phyloP scores from a whole-genome alignment of 2,329 filamentous ascomycete genomes.

The Anthostomella pinea region DNA sequence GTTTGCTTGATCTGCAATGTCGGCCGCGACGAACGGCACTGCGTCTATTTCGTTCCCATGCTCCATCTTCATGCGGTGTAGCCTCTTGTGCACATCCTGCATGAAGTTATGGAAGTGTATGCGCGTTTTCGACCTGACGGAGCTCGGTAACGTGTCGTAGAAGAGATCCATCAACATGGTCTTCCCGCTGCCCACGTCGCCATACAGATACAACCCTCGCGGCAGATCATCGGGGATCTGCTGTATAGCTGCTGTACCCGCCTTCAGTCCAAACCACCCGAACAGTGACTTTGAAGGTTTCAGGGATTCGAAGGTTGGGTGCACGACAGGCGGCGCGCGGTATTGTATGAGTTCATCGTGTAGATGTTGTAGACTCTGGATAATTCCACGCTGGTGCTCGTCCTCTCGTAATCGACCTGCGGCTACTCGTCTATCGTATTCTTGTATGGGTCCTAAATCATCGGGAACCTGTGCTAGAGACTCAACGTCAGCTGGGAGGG shows the following conservation, averaged over 20 bases:
- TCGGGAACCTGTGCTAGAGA: slow-evolving; percentile 24
- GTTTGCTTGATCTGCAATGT: slow-evolving; percentile 79
- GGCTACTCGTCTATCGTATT: slow-evolving; percentile 82
- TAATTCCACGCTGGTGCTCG: slow-evolving; percentile 87
- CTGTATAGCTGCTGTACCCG: slow-evolving; percentile 38
- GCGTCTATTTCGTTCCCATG: slow-evolving; percentile 88
- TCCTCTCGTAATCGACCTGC: slow-evolving; percentile 77
- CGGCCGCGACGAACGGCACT: slow-evolving; percentile 89
- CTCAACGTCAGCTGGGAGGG: not conserved
- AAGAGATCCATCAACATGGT: slow-evolving; percentile 99
- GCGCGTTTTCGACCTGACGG: slow-evolving; percentile 78
- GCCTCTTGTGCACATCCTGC: slow-evolving; percentile 90
- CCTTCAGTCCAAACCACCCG: slow-evolving; percentile 56
- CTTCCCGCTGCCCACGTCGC: slow-evolving; percentile 95
- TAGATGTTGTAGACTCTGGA: slow-evolving; percentile 83
- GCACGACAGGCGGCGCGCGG: slow-evolving; percentile 67
- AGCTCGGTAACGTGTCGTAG: slow-evolving; percentile 82
- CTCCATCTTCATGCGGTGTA: slow-evolving; percentile 86
- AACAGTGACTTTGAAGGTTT: slow-evolving; percentile 57
- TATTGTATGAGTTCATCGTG: slow-evolving; percentile 80
- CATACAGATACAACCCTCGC: slow-evolving; percentile 89
- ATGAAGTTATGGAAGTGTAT: slow-evolving; percentile 99
- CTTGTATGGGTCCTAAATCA: slow-evolving; percentile 69
- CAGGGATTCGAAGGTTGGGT: slow-evolving; percentile 71
- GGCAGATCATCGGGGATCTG: slow-evolving; percentile 72